A percentile compares a stretch with the other conserved stretches of the same genome.
These are phyloP conservation scores for Pugionium cornutum DNA, from an alignment of 345 rosid genomes.

Conservation along the genomic window DNA sequence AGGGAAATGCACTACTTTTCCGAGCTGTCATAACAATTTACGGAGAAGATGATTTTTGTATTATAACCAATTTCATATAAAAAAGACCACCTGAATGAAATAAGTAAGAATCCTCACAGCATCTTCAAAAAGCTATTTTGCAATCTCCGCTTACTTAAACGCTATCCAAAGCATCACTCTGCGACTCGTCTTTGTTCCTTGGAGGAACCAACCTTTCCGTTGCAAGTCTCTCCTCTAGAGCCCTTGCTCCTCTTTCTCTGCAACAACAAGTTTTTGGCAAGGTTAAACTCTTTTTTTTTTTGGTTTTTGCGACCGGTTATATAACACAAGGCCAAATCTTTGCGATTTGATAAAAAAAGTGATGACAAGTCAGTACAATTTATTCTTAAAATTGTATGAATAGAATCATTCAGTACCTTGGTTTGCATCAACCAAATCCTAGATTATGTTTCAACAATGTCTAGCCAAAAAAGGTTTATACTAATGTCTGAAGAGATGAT, in stretches of 20 bases:
- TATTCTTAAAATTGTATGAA: conserved; percentile 1
- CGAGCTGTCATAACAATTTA: conserved; percentile 23
- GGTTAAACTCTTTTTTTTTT: too few relatives aligned
- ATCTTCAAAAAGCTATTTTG: conserved; percentile 30
- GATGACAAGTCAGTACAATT: conserved; percentile 10
- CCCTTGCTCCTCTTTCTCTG: conserved; percentile 99
- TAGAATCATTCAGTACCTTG: background rate
- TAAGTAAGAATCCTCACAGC: conserved; percentile 30
- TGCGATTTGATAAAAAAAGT: background rate
- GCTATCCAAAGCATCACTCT: conserved; percentile 58
- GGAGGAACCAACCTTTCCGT: conserved; percentile 67
- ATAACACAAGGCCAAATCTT: background rate
- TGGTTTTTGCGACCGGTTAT: too few relatives aligned
- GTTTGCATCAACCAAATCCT: conserved; percentile 25
- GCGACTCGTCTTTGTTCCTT: conserved; percentile 52
- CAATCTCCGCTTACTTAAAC: conserved; percentile 53
- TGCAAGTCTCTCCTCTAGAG: conserved; percentile 91
- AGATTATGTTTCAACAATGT: conserved; percentile 9
- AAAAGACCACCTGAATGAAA: conserved; percentile 27
- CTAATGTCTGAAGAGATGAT: too few relatives aligned
- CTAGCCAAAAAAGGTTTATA: background rate
- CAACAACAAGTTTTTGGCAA: conserved; percentile 13
- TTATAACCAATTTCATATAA: background rate
- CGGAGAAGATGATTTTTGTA: conserved; percentile 19
- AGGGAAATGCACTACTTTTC: conserved; percentile 10